These are phyloP conservation scores for Usnea hakonensis DNA, from an alignment of 495 filamentous ascomycete species.

Conservation along the genomic window DNA sequence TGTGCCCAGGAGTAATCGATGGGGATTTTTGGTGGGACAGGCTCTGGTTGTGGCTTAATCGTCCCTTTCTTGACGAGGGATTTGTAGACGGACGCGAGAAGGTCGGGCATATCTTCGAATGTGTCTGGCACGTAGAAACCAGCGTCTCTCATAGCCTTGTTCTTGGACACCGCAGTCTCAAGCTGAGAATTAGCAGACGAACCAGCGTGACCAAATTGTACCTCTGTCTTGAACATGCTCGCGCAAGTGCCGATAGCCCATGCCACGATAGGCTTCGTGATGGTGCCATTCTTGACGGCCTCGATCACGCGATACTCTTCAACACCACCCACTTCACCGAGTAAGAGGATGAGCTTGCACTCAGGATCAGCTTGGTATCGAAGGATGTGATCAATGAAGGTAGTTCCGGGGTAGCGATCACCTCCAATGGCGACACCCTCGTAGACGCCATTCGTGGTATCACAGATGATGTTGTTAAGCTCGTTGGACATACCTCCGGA, in stretches of 20 bases:
- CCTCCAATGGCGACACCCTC: conserved; percentile 99
- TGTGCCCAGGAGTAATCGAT: conserved; percentile 99
- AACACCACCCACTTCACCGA: conserved; percentile 98
- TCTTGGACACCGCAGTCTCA: conserved; percentile 93
- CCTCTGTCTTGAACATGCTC: conserved; percentile 99
- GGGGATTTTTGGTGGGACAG: conserved; percentile 94
- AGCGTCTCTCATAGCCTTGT: conserved; percentile 89
- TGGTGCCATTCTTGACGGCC: conserved; percentile 84
- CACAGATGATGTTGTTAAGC: conserved; percentile 97
- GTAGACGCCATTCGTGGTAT: conserved; percentile 93
- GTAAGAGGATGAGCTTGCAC: conserved; percentile 91
- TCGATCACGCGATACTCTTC: conserved; percentile 99
- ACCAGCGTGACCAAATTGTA: conserved; percentile 98
- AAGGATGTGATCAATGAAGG: conserved; percentile 96
- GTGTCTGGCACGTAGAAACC: conserved; percentile 92
- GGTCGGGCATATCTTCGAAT: conserved; percentile 85
- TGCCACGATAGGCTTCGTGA: conserved; percentile 96
- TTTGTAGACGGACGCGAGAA: conserved; percentile 73
- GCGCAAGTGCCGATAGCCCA: conserved; percentile 99
- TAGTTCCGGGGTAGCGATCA: conserved; percentile 97
- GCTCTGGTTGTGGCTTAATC: conserved; percentile 80
- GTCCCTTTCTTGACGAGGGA: conserved; percentile 72
- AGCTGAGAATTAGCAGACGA: conserved; percentile 98
- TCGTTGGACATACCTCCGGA: conserved; percentile 99
- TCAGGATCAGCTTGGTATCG: conserved; percentile 91